Evolutionary conservation across 768 basidiomycete species (phyloP).

Genomic region (Leccinum boreale): DNA sequence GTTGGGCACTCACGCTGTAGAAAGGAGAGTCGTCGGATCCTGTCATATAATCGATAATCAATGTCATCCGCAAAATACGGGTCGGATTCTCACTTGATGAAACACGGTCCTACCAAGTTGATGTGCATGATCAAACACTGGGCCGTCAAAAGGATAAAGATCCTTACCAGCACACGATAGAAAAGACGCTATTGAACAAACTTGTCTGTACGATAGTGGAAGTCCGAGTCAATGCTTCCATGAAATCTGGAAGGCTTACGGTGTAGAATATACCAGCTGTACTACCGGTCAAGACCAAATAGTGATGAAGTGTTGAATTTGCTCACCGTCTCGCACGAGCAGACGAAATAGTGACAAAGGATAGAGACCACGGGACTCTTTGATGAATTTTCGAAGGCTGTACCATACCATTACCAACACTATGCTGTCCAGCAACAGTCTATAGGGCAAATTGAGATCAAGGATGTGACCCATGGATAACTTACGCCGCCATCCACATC

Average conservation of each 20-base stretch:
- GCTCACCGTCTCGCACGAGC: neutral
- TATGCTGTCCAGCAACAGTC: constrained; percentile 8
- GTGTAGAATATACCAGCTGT: neutral
- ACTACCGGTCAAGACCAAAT: neutral
- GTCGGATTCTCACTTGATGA: neutral
- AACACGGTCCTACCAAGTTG: neutral
- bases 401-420: constrained; percentile 3
- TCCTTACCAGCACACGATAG: neutral
- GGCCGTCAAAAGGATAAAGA: neutral
- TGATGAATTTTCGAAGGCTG: constrained; percentile 1
- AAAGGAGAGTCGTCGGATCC: neutral
- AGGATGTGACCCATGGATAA: neutral
- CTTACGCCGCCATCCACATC: constrained; percentile 8
- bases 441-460: neutral
- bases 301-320: neutral
- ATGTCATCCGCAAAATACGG: neutral
- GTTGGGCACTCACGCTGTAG: neutral
- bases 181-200: neutral
- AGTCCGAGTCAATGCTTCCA: neutral
- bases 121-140: neutral
- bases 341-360: neutral
- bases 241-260: neutral
- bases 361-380: neutral
- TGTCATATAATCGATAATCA: neutral
- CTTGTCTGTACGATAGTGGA: neutral